phyloP scores from a whole-genome alignment of 306 rosid genomes.

The Rosa multiflora region DNA sequence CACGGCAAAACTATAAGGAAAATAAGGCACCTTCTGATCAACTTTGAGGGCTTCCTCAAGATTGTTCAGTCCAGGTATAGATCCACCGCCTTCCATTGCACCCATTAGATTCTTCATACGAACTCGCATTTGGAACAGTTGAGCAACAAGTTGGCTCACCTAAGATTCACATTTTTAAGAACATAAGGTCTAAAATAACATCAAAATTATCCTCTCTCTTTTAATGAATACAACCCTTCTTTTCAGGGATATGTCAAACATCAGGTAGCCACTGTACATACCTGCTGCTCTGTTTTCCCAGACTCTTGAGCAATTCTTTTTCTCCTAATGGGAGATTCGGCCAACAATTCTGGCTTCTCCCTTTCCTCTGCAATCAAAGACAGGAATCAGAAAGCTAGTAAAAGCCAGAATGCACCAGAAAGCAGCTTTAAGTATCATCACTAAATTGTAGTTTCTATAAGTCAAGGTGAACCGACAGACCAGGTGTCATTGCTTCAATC shows the following conservation, averaged over 20 bases:
- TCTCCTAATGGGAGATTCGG: conserved; percentile 85
- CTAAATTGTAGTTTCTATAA: conserved; percentile 10
- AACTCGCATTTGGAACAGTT: conserved; percentile 94
- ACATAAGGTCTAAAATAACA: conserved; percentile 14
- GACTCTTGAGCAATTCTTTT: conserved; percentile 87
- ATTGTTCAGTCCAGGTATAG: conserved; percentile 77
- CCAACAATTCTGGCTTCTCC: conserved; percentile 91
- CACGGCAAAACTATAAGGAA: neutral
- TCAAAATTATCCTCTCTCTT: neutral
- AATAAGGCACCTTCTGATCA: conserved; percentile 71
- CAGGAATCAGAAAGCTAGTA: conserved; percentile 13
- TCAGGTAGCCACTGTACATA: conserved; percentile 27
- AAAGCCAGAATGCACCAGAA: neutral
- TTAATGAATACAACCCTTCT: conserved; percentile 5
- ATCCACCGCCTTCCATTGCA: conserved; percentile 78
- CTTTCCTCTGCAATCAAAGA: conserved; percentile 78
- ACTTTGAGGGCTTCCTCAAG: conserved; percentile 87
- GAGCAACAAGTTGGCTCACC: conserved; percentile 93
- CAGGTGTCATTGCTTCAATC: conserved; percentile 98
- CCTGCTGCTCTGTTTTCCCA: conserved; percentile 99
- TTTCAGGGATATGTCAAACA: conserved; percentile 10
- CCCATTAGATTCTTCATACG: conserved; percentile 95
- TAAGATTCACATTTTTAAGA: conserved; percentile 30
- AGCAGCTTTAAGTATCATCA: conserved; percentile 5
- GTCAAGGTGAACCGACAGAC: conserved; percentile 35